phyloP scores from a whole-genome alignment of 1,284 basidiomycete species.

The Ustilago lituana region DNA sequence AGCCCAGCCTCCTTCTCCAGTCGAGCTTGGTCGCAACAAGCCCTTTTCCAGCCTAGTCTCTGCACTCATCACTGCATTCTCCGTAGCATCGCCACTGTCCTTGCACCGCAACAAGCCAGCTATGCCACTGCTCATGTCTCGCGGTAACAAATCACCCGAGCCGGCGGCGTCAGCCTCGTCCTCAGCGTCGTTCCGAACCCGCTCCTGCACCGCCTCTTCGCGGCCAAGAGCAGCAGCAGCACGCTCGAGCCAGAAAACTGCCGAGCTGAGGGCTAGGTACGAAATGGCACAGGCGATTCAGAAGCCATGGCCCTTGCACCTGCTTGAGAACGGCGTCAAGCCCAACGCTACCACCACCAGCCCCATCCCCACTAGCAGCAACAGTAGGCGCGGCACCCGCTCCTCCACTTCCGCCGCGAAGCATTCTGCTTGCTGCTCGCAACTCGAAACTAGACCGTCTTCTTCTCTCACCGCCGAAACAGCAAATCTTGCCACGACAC shows the following conservation, averaged over 20 bases:
- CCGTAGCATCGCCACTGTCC: too few relatives aligned
- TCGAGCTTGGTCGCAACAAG: too few relatives aligned
- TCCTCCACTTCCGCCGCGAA: neutral
- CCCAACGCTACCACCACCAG: neutral
- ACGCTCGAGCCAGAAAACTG: too few relatives aligned
- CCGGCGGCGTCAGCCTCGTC: conserved; percentile 5
- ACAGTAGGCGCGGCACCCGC: neutral
- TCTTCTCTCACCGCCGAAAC: too few relatives aligned
- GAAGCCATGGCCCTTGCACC: conserved; percentile 44
- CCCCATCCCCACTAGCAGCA: neutral
- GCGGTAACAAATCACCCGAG: conserved; percentile 20
- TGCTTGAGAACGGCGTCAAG: conserved; percentile 46
- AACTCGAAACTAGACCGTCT: too few relatives aligned
- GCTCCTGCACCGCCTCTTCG: conserved; percentile 10
- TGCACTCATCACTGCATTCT: too few relatives aligned
- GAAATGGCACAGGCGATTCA: conserved; percentile 51
- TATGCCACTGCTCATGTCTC: conserved; percentile 28
- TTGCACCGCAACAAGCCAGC: neutral
- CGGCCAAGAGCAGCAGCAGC: too few relatives aligned
- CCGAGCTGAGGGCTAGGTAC: conserved; percentile 36
- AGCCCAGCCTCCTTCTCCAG: neutral
- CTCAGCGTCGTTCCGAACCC: conserved; percentile 21
- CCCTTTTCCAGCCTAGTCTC: too few relatives aligned
- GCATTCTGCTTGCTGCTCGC: too few relatives aligned
- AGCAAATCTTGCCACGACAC: neutral